Evolutionary conservation across 257 asterid genomes (phyloP), one percentile per base, ranked within the genome.

Genomic region (Thymus mandschuricus): DNA sequence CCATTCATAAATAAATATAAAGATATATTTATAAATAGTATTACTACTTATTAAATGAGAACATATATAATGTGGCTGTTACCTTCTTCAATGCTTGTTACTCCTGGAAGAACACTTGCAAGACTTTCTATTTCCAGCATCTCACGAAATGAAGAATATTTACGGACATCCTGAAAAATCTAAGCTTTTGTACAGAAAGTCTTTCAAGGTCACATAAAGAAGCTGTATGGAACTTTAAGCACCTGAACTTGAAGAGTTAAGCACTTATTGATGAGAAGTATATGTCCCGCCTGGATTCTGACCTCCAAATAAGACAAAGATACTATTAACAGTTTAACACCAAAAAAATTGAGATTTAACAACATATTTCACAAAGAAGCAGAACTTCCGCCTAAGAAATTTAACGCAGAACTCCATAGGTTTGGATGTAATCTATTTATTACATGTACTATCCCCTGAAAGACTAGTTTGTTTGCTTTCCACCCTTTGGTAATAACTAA

Each of bases 231-330:
- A 68, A 74, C 50, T 49, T 58, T 74, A 72, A 75, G 66, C 58
- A 93, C 97, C 97, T 91, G 90, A 82, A 94, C 98, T 84, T 80
- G 87, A 76, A 89, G 89, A 66, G 69, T 35, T 86, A 87, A 66
- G 76, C 96, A 85, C 79, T 85, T 89, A 81, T 94, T 89, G 85
- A 89, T 52, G 65, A 89, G 87, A 76, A 94, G 86, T 6, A 74
- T 15, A 21, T 85, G 70, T 52, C 97, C 96, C 29, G 84, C 48
- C 66, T 70, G 77, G 64, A 91, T 84, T 73, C 96, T 94, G 72
- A 60, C 75, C 75, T 43, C 75, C 79, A 79, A 78, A 81, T 34
- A 79, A 68, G 66, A 75, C 43, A 13, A 34, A 51, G 57, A 44
- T 34, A 61, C 34, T n/a, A 33, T 31, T 21, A 21, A n/a, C n/a